phyloP scores from a whole-genome alignment of 1,139 yeast genomes.

The Pichia sp. region DNA sequence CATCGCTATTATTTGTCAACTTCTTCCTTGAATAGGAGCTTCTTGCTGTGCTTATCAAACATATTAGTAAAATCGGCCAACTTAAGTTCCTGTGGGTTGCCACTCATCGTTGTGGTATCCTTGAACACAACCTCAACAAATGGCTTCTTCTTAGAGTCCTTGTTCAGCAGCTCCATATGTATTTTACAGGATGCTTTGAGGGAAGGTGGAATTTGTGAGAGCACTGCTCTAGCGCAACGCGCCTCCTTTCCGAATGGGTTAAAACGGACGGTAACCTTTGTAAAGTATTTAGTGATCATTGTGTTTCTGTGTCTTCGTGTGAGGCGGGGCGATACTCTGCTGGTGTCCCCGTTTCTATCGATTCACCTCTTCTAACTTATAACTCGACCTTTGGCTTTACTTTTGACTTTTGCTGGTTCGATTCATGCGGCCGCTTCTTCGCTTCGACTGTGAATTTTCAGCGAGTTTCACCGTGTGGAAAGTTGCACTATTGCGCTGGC shows the following conservation, averaged over 20 bases:
- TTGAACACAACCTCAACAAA: conserved; percentile 68
- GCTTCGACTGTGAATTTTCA: no score
- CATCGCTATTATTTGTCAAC: conserved; percentile 32
- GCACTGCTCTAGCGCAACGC: conserved; percentile 71
- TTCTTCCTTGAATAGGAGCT: conserved; percentile 59
- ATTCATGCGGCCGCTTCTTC: no score
- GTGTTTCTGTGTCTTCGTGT: no score
- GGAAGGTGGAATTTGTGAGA: conserved; percentile 72
- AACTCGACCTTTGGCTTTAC: no score
- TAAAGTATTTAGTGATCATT: conserved; percentile 83
- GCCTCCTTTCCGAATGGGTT: conserved; percentile 74
- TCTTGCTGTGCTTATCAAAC: conserved; percentile 67
- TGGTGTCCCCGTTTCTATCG: no score
- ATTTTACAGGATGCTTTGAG: conserved; percentile 45
- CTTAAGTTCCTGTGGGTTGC: conserved; percentile 52
- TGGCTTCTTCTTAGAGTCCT: conserved; percentile 42
- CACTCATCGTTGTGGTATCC: conserved; percentile 66
- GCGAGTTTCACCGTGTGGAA: no score
- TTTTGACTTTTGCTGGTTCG: no score
- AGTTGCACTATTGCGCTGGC: no score
- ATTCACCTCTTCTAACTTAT: no score
- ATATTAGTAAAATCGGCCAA: conserved; percentile 49
- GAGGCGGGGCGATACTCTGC: no score
- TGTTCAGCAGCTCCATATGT: conserved; percentile 48
- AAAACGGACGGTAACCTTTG: conserved; percentile 69